Evolutionary conservation across 805 yeast genomes (phyloP), one percentile per base, ranked within the genome.

Genomic region (Pichia scutulata): DNA sequence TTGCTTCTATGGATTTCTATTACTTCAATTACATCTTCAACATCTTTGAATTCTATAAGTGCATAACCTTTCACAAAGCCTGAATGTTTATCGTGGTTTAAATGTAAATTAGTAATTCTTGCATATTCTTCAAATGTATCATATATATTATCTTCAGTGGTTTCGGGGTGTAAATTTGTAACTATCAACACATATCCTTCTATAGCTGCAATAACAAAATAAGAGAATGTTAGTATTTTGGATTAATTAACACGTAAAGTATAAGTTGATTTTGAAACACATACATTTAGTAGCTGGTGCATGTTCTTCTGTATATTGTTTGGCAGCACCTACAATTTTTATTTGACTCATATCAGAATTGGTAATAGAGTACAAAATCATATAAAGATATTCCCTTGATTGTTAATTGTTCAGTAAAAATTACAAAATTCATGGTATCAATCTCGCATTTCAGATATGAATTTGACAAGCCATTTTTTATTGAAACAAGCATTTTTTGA

Each of bases 11-110:
- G 52, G 6, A 33, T 8, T 14, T 45, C 41, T 2, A 71, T 59
- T 0, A 75, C 73, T 7, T 52, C 51, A 23, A 57, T 46, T 3
- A 75, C 75, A 26, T 70, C 73, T 8, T 57, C 64, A 7, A 60
- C 43, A 0, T 52, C 55, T 2, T 46, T 56, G 50, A 60, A 74
- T 52, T 74, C 76, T 2, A 73, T 51, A 23, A 74, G 55, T 1
- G 72, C 76, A 52, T 75, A 74, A 0, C 74, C 74, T 53, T 68
- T 70, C 16, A 62, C 72, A 53, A 66, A 71, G 3, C 78, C 78
- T 2, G 76, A 66, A 44, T 69, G 68, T 39, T 73, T 63, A 48
- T 73, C 77, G 7, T 71, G 53, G 49, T 73, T 75, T 49, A 75
- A 50, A 51, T 71, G 75, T 1, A 73, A 43, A 21, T 66, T 65